Conservation (phyloP, 2,329 filamentous ascomycete genomes). For the Fonsecaea pedrosoi region DNA sequence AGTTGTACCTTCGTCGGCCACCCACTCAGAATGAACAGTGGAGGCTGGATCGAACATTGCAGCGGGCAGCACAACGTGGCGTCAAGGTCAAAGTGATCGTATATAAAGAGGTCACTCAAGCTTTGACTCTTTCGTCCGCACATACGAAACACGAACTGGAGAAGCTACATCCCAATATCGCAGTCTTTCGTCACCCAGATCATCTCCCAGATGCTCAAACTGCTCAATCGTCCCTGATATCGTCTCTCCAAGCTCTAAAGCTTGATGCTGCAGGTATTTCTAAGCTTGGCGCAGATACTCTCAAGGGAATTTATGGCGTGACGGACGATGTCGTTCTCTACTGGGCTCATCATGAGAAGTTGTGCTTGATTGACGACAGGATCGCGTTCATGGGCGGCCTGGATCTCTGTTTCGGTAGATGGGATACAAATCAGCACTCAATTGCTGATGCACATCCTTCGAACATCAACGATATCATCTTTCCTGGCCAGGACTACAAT, state of each 20-base stretch:
- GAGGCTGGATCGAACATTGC: conserved; percentile 80
- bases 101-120: conserved; percentile 88
- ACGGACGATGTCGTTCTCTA: conserved; percentile 82
- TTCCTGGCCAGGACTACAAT: conserved; percentile 92
- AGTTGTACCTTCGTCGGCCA: conserved; percentile 81
- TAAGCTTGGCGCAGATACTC: conserved; percentile 72
- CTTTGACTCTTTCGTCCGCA: conserved; percentile 71
- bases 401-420: conserved; percentile 86
- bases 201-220: conserved; percentile 77
- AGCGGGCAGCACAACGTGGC: conserved; percentile 80
- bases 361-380: conserved; percentile 79
- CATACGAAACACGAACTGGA: conserved; percentile 84
- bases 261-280: conserved; percentile 63
- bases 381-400: conserved; percentile 90
- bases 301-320: conserved; percentile 82
- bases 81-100: conserved; percentile 86
- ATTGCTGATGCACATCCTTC: conserved; percentile 84
- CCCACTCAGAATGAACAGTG: conserved; percentile 83
- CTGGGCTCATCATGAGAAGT: conserved; percentile 94
- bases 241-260: conserved; percentile 63
- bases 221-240: conserved; percentile 64
- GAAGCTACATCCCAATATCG: conserved; percentile 79
- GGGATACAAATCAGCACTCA: conserved; percentile 85
- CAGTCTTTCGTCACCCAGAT: conserved; percentile 88
- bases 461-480: conserved; percentile 76